Evolutionary conservation across 352 stramenopile genomes (phyloP), one percentile per base, ranked within the genome.

Genomic region (Phytophthora ramorum): DNA sequence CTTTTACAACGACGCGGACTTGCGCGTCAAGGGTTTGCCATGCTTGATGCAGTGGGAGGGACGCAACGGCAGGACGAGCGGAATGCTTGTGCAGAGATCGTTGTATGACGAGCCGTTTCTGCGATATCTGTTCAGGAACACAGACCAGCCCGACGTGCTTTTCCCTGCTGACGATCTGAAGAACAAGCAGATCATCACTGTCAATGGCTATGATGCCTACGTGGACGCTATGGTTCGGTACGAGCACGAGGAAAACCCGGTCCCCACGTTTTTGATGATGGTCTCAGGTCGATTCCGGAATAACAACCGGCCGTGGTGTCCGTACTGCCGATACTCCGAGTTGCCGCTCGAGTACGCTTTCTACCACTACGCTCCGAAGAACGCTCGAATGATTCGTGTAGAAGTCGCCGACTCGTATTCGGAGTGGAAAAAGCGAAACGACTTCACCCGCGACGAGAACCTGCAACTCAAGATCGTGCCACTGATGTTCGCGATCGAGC

Each of bases 241-340:
- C 58, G 69, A 79, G 20, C 46, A 63, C 6, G 70, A 81, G 45
- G 50, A 75, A n/a, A 61, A 75, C 30, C 66, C 74, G 1, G 67
- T 63, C 4, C 40, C 67, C n/a, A 83, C 81, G 16, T 93, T 84
- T 34, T 38, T 95, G 2, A 64, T 91, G 52, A 92, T 95, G 58
- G 72, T 95, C 0, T 92, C 84, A 0, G 87, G 84, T 5, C 73
- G 78, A 49, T 78, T 93, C 58, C 56, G 48, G 20, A 63, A 76
- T 46, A 95, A 95, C 63, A 85, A 92, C 40, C 75, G 87, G 2
- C 81, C 83, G 43, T 95, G 87, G 84, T 95, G 87, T 71, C 81
- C 83, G 14, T 95, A 91, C 70, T 95, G 87, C 49, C 84, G 87
- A 16, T 93, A 79, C 65, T 89, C 81, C 4, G 81, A 95, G 61